Percentiles rank a stretch among this genome's conserved stretches.
phyloP scores from a whole-genome alignment of 495 filamentous ascomycete genomes.

The Pyrenula aspistea region DNA sequence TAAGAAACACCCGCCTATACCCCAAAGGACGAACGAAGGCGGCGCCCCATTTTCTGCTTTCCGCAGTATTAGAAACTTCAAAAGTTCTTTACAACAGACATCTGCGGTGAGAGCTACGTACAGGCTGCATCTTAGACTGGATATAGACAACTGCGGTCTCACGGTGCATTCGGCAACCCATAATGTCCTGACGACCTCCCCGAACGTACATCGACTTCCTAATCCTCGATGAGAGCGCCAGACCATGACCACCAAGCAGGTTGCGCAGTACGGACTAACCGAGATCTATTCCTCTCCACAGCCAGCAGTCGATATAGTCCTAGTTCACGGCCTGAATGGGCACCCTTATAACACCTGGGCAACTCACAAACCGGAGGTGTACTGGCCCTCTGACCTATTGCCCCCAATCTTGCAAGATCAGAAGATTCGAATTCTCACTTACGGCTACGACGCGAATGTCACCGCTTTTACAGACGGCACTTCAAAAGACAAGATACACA shows the following conservation, averaged over 20 bases:
- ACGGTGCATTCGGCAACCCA: no score
- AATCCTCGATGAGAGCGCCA: no score
- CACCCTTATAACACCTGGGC: constrained; percentile 69
- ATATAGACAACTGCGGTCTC: no score
- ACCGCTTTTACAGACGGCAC: constrained; percentile 47
- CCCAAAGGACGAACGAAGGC: no score
- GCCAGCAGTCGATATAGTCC: constrained; percentile 34
- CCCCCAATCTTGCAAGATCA: constrained; percentile 48
- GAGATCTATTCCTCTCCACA: constrained; percentile 51
- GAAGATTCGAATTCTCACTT: constrained; percentile 62
- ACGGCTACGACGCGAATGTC: constrained; percentile 78
- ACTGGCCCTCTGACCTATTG: constrained; percentile 69
- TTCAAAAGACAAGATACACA: constrained; percentile 64
- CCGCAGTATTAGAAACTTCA: no score
- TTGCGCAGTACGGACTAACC: constrained; percentile 58
- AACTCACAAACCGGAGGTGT: constrained; percentile 45
- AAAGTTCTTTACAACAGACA: no score
- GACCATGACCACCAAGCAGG: constrained; percentile 19
- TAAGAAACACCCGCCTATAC: no score
- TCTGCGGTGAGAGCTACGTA: no score
- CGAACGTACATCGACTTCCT: no score
- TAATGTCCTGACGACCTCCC: no score
- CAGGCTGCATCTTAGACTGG: no score
- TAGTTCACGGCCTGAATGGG: constrained; percentile 79
- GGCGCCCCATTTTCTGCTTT: no score